phyloP scores from a whole-genome alignment of 495 filamentous ascomycete species.

The Gamarada debralockiae region DNA sequence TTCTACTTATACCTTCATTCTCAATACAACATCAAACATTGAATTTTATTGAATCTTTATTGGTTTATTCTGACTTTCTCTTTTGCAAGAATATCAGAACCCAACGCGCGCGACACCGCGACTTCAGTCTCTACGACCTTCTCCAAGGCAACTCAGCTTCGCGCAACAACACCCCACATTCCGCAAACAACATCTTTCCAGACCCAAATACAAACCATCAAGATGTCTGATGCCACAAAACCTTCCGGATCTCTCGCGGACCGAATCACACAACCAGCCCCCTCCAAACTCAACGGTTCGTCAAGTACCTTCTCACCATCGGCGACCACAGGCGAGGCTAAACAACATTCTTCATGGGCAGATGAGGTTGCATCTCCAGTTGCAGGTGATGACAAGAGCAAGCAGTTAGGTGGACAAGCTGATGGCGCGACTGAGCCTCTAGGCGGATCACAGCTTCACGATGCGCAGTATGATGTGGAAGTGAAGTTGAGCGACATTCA shows the following conservation, averaged over 20 bases:
- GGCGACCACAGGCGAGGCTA: not conserved
- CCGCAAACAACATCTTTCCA: not conserved
- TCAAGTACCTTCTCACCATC: slow-evolving; percentile 13
- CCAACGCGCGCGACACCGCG: too few relatives aligned
- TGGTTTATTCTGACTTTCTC: too few relatives aligned
- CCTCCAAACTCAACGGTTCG: slow-evolving; percentile 32
- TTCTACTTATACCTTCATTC: too few relatives aligned
- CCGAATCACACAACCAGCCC: slow-evolving; percentile 49
- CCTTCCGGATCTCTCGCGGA: slow-evolving; percentile 51
- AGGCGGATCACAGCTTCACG: slow-evolving; percentile 53
- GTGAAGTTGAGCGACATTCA: slow-evolving; percentile 90
- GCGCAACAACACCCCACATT: not conserved
- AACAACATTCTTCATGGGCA: slow-evolving; percentile 28
- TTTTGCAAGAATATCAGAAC: too few relatives aligned
- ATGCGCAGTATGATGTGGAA: slow-evolving; percentile 76
- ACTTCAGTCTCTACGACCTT: too few relatives aligned
- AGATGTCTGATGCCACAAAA: slow-evolving; percentile 20
- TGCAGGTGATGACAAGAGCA: slow-evolving; percentile 18
- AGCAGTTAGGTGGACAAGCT: slow-evolving; percentile 28
- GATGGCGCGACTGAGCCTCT: slow-evolving; percentile 48
- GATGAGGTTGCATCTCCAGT: slow-evolving; percentile 31
- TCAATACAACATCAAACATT: too few relatives aligned
- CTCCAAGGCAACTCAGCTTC: not conserved
- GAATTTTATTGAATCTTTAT: too few relatives aligned
- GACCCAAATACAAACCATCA: not conserved